Evolutionary conservation across 1,284 basidiomycete species (phyloP).

Genomic region (Serendipita sp.): DNA sequence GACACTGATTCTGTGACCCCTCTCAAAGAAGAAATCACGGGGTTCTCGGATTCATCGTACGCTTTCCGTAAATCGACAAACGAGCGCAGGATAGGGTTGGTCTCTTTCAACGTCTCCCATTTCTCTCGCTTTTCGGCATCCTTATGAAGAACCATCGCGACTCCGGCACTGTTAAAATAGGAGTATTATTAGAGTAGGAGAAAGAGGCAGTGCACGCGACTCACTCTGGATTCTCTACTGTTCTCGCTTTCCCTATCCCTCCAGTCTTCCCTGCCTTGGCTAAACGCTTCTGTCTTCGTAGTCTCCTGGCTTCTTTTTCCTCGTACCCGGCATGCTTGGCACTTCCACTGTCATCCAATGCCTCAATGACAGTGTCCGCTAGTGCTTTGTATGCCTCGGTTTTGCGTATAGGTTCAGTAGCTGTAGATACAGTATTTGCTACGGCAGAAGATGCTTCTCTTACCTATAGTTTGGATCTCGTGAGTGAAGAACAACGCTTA

Average conservation of each 20-base stretch:
- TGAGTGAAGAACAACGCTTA: neutral
- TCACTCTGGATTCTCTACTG: slow-evolving; percentile 66
- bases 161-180: slow-evolving; percentile 52
- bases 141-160: slow-evolving; percentile 71
- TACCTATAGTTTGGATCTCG: slow-evolving; percentile 27
- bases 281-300: slow-evolving; percentile 58
- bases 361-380: slow-evolving; percentile 79
- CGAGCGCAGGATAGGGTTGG: slow-evolving; percentile 54
- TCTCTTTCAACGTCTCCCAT: slow-evolving; percentile 63
- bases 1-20: slow-evolving; percentile 76
- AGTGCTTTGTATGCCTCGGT: slow-evolving; percentile 90
- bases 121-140: slow-evolving; percentile 60
- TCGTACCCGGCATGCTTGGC: slow-evolving; percentile 90
- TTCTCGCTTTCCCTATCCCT: slow-evolving; percentile 33
- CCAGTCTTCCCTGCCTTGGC: slow-evolving; percentile 67
- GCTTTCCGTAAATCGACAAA: slow-evolving; percentile 48
- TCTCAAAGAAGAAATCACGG: slow-evolving; percentile 69
- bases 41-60: slow-evolving; percentile 91
- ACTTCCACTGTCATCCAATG: slow-evolving; percentile 84
- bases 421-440: slow-evolving; percentile 62
- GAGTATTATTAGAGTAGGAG: neutral
- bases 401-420: slow-evolving; percentile 87
- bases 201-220: slow-evolving; percentile 20
- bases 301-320: slow-evolving; percentile 74
- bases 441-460: slow-evolving; percentile 67